These are phyloP conservation scores for Buxus sempervirens DNA, from an alignment of 164 flowering plant genomes.

Conservation along the genomic window DNA sequence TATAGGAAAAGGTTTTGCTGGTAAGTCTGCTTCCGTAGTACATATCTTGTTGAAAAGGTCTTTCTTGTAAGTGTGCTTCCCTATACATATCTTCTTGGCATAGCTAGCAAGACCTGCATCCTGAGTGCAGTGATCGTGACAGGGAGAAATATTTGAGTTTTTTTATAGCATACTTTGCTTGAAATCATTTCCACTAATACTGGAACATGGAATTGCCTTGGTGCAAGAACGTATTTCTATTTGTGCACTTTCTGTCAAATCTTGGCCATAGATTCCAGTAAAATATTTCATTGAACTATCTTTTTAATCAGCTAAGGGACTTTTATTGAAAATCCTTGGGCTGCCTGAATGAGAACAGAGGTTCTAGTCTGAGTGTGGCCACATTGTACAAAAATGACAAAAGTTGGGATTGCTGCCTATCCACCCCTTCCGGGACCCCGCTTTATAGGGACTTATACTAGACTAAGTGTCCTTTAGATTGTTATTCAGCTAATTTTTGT, in stretches of 20 bases:
- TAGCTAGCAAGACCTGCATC: conserved; percentile 25
- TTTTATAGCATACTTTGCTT: background rate
- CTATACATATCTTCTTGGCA: background rate
- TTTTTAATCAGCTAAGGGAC: background rate
- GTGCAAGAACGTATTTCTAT: background rate
- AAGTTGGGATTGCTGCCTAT: too few species aligned
- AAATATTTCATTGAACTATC: background rate
- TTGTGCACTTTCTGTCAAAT: background rate
- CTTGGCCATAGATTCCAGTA: background rate
- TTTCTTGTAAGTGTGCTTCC: conserved; percentile 31
- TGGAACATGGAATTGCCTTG: background rate
- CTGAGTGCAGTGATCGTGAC: background rate
- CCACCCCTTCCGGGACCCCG: too few species aligned
- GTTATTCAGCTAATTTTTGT: background rate
- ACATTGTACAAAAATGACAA: too few species aligned
- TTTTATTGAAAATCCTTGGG: too few species aligned
- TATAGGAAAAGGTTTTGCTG: conserved; percentile 47
- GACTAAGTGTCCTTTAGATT: too few species aligned
- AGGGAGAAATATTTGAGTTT: background rate
- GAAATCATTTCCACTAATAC: background rate
- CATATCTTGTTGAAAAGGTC: conserved; percentile 30
- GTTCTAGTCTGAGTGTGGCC: too few species aligned
- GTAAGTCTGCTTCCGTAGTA: conserved; percentile 23
- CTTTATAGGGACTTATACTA: too few species aligned
- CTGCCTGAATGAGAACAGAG: too few species aligned